A percentile compares a stretch with the other conserved stretches of the same genome.
Evolutionary conservation across 2,329 filamentous ascomycete species (phyloP).

Genomic region (Monosporascus sp.): DNA sequence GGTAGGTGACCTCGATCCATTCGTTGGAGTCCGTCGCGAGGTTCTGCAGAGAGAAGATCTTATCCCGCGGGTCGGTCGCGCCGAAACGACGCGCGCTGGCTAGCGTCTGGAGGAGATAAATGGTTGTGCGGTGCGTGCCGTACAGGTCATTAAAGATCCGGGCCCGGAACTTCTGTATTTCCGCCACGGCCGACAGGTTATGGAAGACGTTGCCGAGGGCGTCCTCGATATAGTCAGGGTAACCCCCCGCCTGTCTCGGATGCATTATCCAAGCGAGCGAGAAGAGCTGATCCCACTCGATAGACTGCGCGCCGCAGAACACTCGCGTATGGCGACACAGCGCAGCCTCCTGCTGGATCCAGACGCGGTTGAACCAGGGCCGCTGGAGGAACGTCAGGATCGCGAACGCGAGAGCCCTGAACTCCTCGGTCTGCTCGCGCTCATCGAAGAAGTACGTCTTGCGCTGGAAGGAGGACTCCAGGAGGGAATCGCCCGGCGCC

Average conservation of each 20-base stretch:
- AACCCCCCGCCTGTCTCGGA: conserved; percentile 13
- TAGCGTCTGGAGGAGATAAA: conserved; percentile 8
- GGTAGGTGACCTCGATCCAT: conserved; percentile 18
- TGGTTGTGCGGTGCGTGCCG: neutral
- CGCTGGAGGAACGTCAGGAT: conserved; percentile 17
- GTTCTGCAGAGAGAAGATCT: conserved; percentile 15
- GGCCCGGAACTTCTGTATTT: conserved; percentile 13
- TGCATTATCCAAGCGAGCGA: conserved; percentile 17
- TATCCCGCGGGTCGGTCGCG: conserved; percentile 18
- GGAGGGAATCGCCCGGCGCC: neutral
- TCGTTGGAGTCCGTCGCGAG: conserved; percentile 10
- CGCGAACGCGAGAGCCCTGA: conserved; percentile 6
- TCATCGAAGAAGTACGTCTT: conserved; percentile 20
- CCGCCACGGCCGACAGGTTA: conserved; percentile 12
- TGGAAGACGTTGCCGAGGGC: conserved; percentile 6
- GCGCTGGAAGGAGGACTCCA: conserved; percentile 3
- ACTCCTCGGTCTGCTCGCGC: neutral
- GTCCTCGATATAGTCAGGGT: conserved; percentile 13
- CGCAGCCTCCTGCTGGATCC: conserved; percentile 19
- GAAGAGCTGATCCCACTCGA: conserved; percentile 17
- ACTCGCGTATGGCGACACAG: conserved; percentile 9
- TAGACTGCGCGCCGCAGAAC: conserved; percentile 8
- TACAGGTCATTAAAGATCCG: conserved; percentile 8
- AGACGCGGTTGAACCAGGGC: conserved; percentile 18
- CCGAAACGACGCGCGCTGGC: conserved; percentile 10